Evolutionary conservation across 257 asterid genomes (phyloP), one percentile per base, ranked within the genome.

Genomic region (Plectranthus barbatus): DNA sequence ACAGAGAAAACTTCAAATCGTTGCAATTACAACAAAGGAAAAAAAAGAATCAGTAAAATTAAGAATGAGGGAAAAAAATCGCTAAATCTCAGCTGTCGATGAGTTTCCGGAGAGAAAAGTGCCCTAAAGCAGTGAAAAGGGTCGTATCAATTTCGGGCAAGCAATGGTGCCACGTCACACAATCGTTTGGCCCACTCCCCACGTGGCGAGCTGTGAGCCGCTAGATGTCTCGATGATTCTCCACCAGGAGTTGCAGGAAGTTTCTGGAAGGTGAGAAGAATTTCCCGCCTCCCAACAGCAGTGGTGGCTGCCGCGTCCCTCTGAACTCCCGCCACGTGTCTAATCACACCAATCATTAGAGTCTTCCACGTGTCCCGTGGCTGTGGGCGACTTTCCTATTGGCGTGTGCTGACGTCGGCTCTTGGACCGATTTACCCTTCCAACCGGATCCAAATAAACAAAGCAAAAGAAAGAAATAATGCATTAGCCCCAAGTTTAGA

Each of bases 211-310:
- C 18, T 5, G 0, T 39, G 34, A 58, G 48, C 84, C 84, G 78
- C 75, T 18, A 73, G 69, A 59, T 73, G 18, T 3, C 1, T 37
- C 17, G 41, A 50, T 34, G 33, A 75, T 66, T 84, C 58, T 68
- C 36, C 46, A 47, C 86, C 91, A 84, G 76, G 62, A 69, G 68
- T 77, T 48, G 13, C 61, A 57, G 59, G 86, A 81, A 77, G 78
- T 68, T 81, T 84, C 91, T 73, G 81, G 88, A 81, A 81, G 76
- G 54, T 33, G 36, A 10, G 53, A 50, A 37, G 74, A 66, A 64
- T 45, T 75, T 76, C 72, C 54, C 77, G 68, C 73, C 72, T 34
- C 40, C 64, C 71, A 24, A 24, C 46, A 56, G 13, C 62, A 9
- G 26, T 41, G 13, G 9, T 15, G 2, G 66, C 29, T 15, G 15